Percentiles rank a stretch among this genome's conserved stretches.
These are phyloP conservation scores for Kondoa malvinella DNA, from an alignment of 768 basidiomycete genomes.

Conservation along the genomic window DNA sequence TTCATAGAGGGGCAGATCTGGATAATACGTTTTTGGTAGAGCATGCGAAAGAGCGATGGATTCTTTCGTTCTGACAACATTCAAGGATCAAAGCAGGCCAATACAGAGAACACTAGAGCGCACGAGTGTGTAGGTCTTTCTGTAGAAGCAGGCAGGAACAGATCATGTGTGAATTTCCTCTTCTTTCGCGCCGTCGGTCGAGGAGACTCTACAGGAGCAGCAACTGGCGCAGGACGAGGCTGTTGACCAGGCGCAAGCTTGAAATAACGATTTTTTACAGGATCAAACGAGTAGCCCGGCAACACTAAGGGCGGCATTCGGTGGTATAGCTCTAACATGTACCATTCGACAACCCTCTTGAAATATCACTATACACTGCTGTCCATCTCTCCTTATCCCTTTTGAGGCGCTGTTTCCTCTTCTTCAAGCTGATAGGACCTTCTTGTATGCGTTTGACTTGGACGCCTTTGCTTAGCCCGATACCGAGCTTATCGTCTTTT, in stretches of 20 bases:
- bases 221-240: not conserved
- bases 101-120: not conserved
- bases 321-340: not conserved
- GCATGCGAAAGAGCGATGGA: not conserved
- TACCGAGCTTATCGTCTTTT: not conserved
- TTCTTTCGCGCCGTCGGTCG: not conserved
- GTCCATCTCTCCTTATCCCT: not conserved
- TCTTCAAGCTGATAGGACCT: not conserved
- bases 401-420: not conserved
- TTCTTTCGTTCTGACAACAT: not conserved
- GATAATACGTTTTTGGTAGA: not conserved
- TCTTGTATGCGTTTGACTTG: not conserved
- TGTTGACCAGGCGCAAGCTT: constrained; percentile 1
- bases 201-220: not conserved
- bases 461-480: not conserved
- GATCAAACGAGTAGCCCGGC: constrained; percentile 13
- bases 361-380: not conserved
- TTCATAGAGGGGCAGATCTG: not conserved
- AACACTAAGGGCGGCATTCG: not conserved
- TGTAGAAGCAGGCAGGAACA: not conserved
- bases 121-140: not conserved
- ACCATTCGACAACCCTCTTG: not conserved
- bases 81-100: not conserved
- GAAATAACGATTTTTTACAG: constrained; percentile 14
- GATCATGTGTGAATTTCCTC: not conserved